Evolutionary conservation across 805 yeast genomes (phyloP), one percentile per base, ranked within the genome.

Genomic region (Kockiozyma suomiensis): DNA sequence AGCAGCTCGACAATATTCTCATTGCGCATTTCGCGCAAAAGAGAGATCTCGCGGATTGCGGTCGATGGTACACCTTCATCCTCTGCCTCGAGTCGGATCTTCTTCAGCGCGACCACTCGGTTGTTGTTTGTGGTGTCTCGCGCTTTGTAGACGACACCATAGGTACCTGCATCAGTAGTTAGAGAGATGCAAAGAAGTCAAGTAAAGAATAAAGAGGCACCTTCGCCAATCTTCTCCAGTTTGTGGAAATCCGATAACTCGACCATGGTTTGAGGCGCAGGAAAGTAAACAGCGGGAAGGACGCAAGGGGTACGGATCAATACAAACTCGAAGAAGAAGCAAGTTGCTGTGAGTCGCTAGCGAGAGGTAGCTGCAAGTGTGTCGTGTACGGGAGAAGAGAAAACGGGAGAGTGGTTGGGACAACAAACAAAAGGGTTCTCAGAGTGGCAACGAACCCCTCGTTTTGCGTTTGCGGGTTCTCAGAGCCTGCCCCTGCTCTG

Each of bases 41-140:
- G 80, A 1, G 98, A 93, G 68, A 94, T 94, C 73, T 94, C 99
- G 69, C 99, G 82, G 60, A 94, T 94, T 4, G 99, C 98, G 0
- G 99, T 94, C 1, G 97, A 91, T 1, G 99, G 99, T 23, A 96
- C 97, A 19, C 99, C 99, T 74, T 94, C 99, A 74, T 90, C 96
- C 74, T 94, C 99, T 21, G 96, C 90, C 73, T 94, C 99, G 54
- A 94, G 78, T 59, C 98, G 84, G 73, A 94, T 96, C 76, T 94
- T 96, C 75, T 94, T 94, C 68, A 94, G 78, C 0, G 99, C 99
- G 38, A 94, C 99, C 47, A 91, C 84, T n/a, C 97, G 82, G 76
- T 93, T 93, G 67, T 91, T 88, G 72, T 93, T 91, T 66, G 84
- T 86, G 49, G 85, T 84, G 72, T 93, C 97, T 53, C 91, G 79